Evolutionary conservation across 306 rosid genomes (phyloP).

Genomic region (Lagenaria siceraria): DNA sequence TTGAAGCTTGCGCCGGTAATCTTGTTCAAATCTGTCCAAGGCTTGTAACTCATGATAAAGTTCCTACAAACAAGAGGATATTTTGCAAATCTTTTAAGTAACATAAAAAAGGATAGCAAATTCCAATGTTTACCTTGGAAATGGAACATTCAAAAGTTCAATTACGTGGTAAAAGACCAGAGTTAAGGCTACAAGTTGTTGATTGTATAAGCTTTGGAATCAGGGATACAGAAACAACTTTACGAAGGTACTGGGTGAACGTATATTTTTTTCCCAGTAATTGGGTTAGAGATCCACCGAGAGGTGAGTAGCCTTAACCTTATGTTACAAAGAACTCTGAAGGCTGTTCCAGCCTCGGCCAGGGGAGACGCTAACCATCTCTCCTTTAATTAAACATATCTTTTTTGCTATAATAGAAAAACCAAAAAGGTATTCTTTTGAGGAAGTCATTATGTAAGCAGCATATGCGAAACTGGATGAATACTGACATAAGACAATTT

Average conservation of each 20-base stretch:
- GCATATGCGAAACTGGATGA: background rate
- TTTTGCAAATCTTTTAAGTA: conserved; percentile 4
- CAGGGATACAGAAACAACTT: background rate
- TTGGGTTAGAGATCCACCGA: background rate
- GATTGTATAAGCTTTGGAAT: background rate
- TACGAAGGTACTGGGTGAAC: background rate
- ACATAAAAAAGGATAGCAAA: background rate
- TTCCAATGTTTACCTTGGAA: background rate
- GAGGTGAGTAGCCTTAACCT: background rate
- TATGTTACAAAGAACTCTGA: background rate
- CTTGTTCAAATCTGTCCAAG: conserved; percentile 95
- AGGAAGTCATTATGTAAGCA: background rate
- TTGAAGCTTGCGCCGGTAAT: conserved; percentile 78
- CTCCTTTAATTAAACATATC: background rate
- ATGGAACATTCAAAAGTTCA: background rate
- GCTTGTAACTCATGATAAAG: conserved; percentile 92
- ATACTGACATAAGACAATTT: background rate
- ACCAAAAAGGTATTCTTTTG: background rate
- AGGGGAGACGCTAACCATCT: background rate
- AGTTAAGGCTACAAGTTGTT: background rate
- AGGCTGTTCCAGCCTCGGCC: background rate
- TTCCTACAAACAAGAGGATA: conserved; percentile 43
- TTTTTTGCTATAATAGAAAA: background rate
- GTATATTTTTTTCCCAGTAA: background rate
- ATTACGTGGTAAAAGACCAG: background rate